Evolutionary conservation across 2,329 filamentous ascomycete species (phyloP), one percentile per base, ranked within the genome.

Genomic region (Blumeria hordei): DNA sequence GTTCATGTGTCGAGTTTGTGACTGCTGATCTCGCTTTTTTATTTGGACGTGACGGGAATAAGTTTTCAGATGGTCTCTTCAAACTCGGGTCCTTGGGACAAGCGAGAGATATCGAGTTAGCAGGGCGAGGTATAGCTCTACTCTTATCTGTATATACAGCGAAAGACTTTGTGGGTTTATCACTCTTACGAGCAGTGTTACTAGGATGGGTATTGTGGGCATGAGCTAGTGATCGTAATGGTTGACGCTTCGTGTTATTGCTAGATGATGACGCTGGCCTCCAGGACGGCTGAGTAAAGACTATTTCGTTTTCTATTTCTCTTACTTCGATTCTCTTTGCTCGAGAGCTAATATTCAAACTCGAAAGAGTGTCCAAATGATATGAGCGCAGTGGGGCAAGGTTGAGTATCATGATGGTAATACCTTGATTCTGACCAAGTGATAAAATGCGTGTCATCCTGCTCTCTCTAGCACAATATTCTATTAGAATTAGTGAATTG

Each of bases 391-490:
- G 75, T 0, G 92, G 88, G 0, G 90, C 86, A 2, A 96, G 76
- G 64, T 96, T 96, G 39, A 96, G 73, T 57, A 96, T 92, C 92
- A 96, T 96, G 64, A 96, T 77, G 0, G 88, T 95, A 60, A 94
- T 79, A 53, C 92, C 90, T 60, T 94, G 87, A 69, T 96, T 95
- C 69, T 95, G 90, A 2, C 90, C 90, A 8, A 96, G 70, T 0
- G 85, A 90, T 32, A 96, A 69, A 55, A 96, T 95, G 50, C 90
- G 78, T 0, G 92, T 96, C 90, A 96, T 95, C 72, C 96, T 95
- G 16, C 58, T 59, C 33, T 60, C 59, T 49, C 59, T 53, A 28
- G 10, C n/a, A 39, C 10, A 53, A 12, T 16, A 11, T 56, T 18
- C 47, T 16, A 2, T 33, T 49, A 39, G 4, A 39, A 14, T 41